These are phyloP conservation scores for Stentor coeruleus DNA, from an alignment of 73 alveolate genomes.

Conservation along the genomic window DNA sequence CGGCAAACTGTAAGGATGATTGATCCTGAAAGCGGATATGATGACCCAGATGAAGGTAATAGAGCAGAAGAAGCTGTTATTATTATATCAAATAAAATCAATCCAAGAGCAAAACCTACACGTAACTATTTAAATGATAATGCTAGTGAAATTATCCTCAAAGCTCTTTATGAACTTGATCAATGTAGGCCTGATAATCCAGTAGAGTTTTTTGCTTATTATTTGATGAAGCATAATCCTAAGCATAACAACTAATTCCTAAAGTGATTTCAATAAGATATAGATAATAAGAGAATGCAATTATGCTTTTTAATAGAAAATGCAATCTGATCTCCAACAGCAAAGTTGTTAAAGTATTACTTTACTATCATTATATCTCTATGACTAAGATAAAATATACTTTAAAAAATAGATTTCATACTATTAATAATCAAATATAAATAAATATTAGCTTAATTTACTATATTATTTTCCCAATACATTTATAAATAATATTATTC, in stretches of 20 bases:
- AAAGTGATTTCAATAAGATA: no score
- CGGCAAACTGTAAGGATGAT: not conserved
- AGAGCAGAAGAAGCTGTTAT: constrained; percentile 7
- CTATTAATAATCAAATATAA: no score
- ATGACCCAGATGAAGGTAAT: not conserved
- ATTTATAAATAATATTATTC: not conserved
- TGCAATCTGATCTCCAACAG: no score
- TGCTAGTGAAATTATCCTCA: constrained; percentile 15
- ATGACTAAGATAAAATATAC: no score
- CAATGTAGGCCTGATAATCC: constrained; percentile 56
- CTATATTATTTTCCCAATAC: no score
- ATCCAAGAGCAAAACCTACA: not conserved
- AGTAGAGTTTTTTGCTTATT: constrained; percentile 51
- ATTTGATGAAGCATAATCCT: constrained; percentile 52
- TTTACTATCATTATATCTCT: no score
- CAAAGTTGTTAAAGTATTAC: no score
- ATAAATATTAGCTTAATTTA: no score
- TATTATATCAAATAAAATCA: not conserved
- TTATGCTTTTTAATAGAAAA: no score
- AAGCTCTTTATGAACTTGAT: constrained; percentile 36
- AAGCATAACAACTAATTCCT: no score
- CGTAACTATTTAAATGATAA: not conserved
- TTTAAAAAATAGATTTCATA: no score
- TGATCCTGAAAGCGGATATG: constrained; percentile 9
- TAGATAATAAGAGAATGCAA: no score